phyloP scores from a whole-genome alignment of 2,329 filamentous ascomycete genomes.

The Neopestalotiopsis sp. region DNA sequence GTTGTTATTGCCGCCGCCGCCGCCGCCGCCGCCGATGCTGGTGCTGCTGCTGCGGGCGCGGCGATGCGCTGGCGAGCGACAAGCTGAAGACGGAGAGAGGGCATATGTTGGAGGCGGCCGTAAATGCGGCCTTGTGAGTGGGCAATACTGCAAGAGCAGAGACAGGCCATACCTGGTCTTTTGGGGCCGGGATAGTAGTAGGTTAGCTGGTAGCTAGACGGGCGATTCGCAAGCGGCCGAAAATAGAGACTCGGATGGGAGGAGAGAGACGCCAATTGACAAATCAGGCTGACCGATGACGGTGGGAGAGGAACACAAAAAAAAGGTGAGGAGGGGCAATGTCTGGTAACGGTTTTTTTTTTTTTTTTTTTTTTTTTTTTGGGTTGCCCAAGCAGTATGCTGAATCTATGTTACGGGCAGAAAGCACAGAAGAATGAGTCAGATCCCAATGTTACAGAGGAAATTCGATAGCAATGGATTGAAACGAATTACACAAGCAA shows the following conservation, averaged over 20 bases:
- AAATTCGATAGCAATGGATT: too few species aligned
- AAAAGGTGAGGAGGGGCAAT: slow-evolving; percentile 23
- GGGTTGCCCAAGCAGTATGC: neutral
- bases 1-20: too few species aligned
- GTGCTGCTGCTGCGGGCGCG: neutral
- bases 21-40: too few species aligned
- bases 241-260: slow-evolving; percentile 24
- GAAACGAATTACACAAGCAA: too few species aligned
- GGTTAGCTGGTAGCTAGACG: slow-evolving; percentile 21
- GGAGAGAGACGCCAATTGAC: slow-evolving; percentile 23
- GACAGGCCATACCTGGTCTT: slow-evolving; percentile 28
- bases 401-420: neutral
- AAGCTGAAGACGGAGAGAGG: neutral
- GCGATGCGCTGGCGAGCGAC: neutral
- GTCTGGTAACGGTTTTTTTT: neutral
- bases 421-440: too few species aligned
- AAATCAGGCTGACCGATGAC: slow-evolving; percentile 30
- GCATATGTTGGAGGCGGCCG: neutral
- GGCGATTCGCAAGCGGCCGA: slow-evolving; percentile 33
- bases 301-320: slow-evolving; percentile 20
- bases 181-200: neutral
- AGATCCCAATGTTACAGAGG: too few species aligned
- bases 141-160: slow-evolving; percentile 11
- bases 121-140: slow-evolving; percentile 16
- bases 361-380: too few species aligned